A percentile compares a stretch with the other conserved stretches of the same genome.
These are phyloP conservation scores for Cyclostephanos invisitatus DNA, from an alignment of 108 stramenopile genomes.

Conservation along the genomic window DNA sequence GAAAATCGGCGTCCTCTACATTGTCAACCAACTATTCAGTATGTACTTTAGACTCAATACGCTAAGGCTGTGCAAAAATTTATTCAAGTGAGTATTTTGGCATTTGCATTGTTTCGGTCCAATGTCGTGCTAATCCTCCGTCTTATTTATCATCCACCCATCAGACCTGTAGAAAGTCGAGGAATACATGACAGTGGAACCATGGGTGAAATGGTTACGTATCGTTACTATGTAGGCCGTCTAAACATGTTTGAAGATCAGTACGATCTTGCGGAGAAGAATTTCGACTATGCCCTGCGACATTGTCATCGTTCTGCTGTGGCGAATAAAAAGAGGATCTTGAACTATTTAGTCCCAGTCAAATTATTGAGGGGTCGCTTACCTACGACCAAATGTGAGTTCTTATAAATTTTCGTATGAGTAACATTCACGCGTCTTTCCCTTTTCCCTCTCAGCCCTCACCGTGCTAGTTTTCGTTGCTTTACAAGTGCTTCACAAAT, in stretches of 20 bases:
- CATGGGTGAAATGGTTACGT: constrained; percentile 91
- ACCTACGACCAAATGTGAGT: constrained; percentile 73
- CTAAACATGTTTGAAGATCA: constrained; percentile 96
- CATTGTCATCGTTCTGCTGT: constrained; percentile 76
- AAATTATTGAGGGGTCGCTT: constrained; percentile 85
- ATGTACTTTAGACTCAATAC: constrained; percentile 95
- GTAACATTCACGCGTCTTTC: background rate
- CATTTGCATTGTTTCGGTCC: constrained; percentile 1
- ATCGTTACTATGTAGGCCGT: constrained; percentile 89
- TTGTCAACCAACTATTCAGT: constrained; percentile 91
- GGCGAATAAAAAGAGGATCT: constrained; percentile 83
- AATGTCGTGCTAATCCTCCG: background rate
- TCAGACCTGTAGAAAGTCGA: constrained; percentile 70
- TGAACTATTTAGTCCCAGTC: constrained; percentile 91
- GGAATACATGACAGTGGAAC: constrained; percentile 69
- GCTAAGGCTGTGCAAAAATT: constrained; percentile 89
- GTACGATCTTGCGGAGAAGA: constrained; percentile 83
- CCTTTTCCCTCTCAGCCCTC: background rate
- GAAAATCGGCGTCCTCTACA: constrained; percentile 81
- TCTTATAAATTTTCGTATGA: constrained; percentile 16
- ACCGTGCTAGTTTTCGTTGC: constrained; percentile 2
- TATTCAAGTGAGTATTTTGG: constrained; percentile 56
- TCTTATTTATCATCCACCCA: constrained; percentile 32
- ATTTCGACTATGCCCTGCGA: constrained; percentile 83
- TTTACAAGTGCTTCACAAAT: constrained; percentile 75